A percentile compares a stretch with the other conserved stretches of the same genome.
These are phyloP conservation scores for Amphirosellinia nigrospora DNA, from an alignment of 495 filamentous ascomycete species.

Conservation along the genomic window DNA sequence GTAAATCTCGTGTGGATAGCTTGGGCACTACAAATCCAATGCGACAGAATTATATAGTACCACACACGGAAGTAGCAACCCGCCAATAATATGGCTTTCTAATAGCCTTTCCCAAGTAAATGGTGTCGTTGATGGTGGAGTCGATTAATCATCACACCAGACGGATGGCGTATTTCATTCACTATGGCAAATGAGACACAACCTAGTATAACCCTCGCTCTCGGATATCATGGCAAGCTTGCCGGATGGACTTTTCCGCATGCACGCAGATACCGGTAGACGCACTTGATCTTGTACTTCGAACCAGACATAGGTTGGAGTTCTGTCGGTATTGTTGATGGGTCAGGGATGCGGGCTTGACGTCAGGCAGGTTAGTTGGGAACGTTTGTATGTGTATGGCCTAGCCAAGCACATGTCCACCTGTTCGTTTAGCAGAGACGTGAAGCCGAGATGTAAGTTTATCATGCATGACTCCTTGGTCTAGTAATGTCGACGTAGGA, in stretches of 20 bases:
- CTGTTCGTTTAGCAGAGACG: constrained; percentile 2
- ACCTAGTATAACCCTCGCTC: not conserved
- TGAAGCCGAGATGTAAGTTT: not conserved
- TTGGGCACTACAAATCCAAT: not conserved
- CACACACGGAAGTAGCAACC: not conserved
- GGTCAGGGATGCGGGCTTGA: not conserved
- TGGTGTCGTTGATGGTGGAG: constrained; percentile 8
- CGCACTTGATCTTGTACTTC: not conserved
- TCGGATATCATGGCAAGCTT: not conserved
- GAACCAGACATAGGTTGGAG: not conserved
- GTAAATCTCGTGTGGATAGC: not conserved
- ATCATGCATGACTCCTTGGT: not conserved
- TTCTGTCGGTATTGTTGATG: not conserved
- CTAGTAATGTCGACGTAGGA: not conserved
- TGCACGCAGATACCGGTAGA: not conserved
- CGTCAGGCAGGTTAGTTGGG: not conserved
- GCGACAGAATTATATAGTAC: not conserved
- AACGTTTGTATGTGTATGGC: not conserved
- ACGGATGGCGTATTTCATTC: not conserved
- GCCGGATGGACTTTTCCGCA: not conserved
- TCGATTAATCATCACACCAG: constrained; percentile 5
- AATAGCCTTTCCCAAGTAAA: not conserved
- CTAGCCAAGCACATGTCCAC: not conserved
- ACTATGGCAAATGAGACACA: not conserved
- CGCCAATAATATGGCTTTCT: not conserved